Conservation (phyloP, 306 rosid genomes). For the Vicia sativa region DNA sequence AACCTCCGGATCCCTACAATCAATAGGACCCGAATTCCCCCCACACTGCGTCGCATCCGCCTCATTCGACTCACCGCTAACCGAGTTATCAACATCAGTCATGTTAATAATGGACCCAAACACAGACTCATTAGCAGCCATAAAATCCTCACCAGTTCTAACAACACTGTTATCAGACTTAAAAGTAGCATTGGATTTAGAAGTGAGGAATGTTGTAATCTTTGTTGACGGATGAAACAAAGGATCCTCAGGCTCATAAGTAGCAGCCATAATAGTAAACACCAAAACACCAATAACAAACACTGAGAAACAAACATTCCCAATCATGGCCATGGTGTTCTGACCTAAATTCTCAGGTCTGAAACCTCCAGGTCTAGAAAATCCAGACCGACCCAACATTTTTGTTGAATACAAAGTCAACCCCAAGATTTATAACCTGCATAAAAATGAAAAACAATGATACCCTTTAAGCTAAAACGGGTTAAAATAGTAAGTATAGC, state of each 20-base stretch:
- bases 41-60: conserved; percentile 48
- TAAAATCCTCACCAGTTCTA: conserved; percentile 92
- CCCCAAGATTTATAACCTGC: conserved; percentile 38
- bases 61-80: conserved; percentile 30
- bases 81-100: conserved; percentile 61
- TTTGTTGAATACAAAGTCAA: conserved; percentile 27
- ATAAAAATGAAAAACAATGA: conserved; percentile 35
- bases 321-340: conserved; percentile 79
- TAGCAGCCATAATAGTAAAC: conserved; percentile 93
- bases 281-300: conserved; percentile 87
- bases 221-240: conserved; percentile 91
- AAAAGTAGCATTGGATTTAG: conserved; percentile 94
- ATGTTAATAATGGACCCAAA: conserved; percentile 64
- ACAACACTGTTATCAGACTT: conserved; percentile 79
- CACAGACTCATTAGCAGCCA: conserved; percentile 81
- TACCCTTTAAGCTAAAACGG: conserved; percentile 50
- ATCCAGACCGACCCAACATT: conserved; percentile 61
- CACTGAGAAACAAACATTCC: conserved; percentile 84
- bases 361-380: conserved; percentile 68
- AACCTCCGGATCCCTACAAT: conserved; percentile 89
- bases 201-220: conserved; percentile 84
- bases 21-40: conserved; percentile 59
- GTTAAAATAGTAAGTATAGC: conserved; percentile 28
- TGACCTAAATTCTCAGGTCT: conserved; percentile 88
- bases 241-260: conserved; percentile 97